Evolutionary conservation across 257 asterid genomes (phyloP), one percentile per base, ranked within the genome.

Genomic region (Salvia miltiorrhiza): DNA sequence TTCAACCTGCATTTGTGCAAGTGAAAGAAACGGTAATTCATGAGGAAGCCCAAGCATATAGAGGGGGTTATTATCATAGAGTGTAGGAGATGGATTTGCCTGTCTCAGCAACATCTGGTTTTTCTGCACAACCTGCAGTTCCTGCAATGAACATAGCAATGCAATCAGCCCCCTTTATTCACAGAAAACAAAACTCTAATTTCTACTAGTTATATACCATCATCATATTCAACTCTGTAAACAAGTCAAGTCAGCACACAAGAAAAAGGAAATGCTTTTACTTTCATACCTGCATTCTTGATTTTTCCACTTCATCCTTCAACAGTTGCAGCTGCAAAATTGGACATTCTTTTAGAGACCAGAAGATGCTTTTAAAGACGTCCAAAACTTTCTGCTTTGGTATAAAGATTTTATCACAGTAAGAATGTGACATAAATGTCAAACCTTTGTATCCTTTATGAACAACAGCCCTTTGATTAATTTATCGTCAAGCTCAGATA

Each of bases 371-470:
- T 17, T 44, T 8, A 44, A 23, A 40, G 63, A 30, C n/a, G 6
- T 13, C 17, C 4, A 43, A 47, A 47, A 47, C 24, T 14, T 47
- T 47, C 11, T 17, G 19, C 1, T 16, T 52, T 2, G 7, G 44
- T 21, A 20, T 3, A 66, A 21, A 9, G 2, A 11, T 10, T 44
- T 26, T 9, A 53, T 49, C 39, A 69, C 28, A 4, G 7, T 37
- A 28, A 30, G 66, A 60, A 35, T 33, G 2, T n/a, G 33, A 11
- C 12, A 16, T 17, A 50, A 66, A 67, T 43, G 53, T 7, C 37
- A 20, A 49, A 83, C 94, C 88, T 87, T 83, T 54, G 75, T 79
- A 41, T 76, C 77, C 78, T 78, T 81, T 30, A 79, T 63, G 59
- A 76, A 55, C 50, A 74, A 9, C 52, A 85, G 48, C 65, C 82